phyloP scores from a whole-genome alignment of 2,329 filamentous ascomycete species.

The Sarocladiaceae sp. region DNA sequence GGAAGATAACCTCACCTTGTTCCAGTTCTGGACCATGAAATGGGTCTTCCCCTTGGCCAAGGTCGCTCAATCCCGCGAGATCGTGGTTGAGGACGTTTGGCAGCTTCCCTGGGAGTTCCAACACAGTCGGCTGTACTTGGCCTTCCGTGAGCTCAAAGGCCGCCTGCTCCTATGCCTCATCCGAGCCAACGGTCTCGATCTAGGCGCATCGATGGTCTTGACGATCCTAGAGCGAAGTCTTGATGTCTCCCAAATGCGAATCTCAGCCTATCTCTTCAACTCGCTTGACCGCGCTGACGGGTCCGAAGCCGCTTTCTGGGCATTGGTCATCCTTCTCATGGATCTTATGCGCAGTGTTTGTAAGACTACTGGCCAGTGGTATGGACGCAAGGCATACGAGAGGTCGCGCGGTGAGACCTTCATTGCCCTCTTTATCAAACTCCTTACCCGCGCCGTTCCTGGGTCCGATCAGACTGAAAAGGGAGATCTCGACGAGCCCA shows the following conservation, averaged over 20 bases:
- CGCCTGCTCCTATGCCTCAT: slow-evolving; percentile 65
- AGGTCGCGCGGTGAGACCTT: slow-evolving; percentile 66
- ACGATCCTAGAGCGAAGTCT: slow-evolving; percentile 45
- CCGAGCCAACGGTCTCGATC: slow-evolving; percentile 71
- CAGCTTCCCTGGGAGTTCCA: slow-evolving; percentile 73
- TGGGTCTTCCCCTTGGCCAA: slow-evolving; percentile 75
- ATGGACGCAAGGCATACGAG: slow-evolving; percentile 76
- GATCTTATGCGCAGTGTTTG: slow-evolving; percentile 26
- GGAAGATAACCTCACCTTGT: slow-evolving; percentile 72
- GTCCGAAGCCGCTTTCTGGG: slow-evolving; percentile 29
- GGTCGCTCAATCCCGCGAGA: slow-evolving; percentile 55
- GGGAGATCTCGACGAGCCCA: slow-evolving; percentile 17
- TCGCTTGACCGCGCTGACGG: slow-evolving; percentile 23
- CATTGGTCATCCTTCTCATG: slow-evolving; percentile 27
- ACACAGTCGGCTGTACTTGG: slow-evolving; percentile 65
- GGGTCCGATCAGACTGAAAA: slow-evolving; percentile 32
- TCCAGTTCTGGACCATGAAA: slow-evolving; percentile 78
- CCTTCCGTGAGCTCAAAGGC: slow-evolving; percentile 67
- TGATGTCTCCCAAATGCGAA: slow-evolving; percentile 31
- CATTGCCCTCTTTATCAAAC: slow-evolving; percentile 30
- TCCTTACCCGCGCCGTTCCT: slow-evolving; percentile 30
- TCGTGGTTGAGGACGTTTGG: slow-evolving; percentile 80
- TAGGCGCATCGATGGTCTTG: slow-evolving; percentile 60
- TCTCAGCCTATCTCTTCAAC: slow-evolving; percentile 29
- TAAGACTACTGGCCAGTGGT: slow-evolving; percentile 57